Evolutionary conservation across 768 basidiomycete genomes (phyloP).

Genomic region (Hypholoma fasciculare): DNA sequence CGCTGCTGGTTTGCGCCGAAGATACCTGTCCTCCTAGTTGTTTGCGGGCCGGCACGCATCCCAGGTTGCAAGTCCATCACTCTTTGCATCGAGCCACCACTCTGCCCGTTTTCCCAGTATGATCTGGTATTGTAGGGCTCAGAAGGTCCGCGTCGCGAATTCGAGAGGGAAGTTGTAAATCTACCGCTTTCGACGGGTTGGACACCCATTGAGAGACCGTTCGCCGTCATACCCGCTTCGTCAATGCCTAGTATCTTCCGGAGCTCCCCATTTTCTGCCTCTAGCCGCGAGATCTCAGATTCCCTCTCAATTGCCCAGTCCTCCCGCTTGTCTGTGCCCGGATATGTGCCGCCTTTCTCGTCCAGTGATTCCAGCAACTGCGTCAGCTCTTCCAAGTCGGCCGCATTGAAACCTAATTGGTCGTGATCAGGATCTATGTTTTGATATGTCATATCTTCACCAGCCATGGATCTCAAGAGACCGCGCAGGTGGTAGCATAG

Average conservation of each 20-base stretch:
- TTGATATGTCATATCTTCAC: conserved; percentile 47
- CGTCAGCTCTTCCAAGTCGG: conserved; percentile 40
- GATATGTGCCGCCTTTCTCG: conserved; percentile 24
- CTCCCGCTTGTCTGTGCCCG: conserved; percentile 40
- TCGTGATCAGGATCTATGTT: conserved; percentile 38
- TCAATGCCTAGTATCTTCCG: conserved; percentile 78
- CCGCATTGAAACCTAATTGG: conserved; percentile 23
- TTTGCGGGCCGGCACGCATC: conserved; percentile 51
- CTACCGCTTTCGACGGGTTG: conserved; percentile 45
- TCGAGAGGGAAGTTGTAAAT: conserved; percentile 32
- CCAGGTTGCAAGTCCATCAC: conserved; percentile 52
- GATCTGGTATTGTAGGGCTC: conserved; percentile 18
- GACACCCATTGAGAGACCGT: conserved; percentile 53
- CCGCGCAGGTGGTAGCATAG: conserved; percentile 70
- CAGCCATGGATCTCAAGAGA: conserved; percentile 69
- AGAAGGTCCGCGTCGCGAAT: conserved; percentile 29
- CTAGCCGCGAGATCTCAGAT: conserved; percentile 78
- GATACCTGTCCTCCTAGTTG: conserved; percentile 53
- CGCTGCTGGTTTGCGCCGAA: conserved; percentile 48
- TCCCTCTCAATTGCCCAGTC: conserved; percentile 94
- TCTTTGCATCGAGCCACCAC: conserved; percentile 37
- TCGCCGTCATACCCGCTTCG: conserved; percentile 46
- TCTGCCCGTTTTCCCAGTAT: conserved; percentile 34
- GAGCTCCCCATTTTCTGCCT: conserved; percentile 80
- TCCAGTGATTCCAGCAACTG: conserved; percentile 45